Evolutionary conservation across 352 stramenopile genomes (phyloP), one percentile per base, ranked within the genome.

Genomic region (Halophytophthora polymorphica): DNA sequence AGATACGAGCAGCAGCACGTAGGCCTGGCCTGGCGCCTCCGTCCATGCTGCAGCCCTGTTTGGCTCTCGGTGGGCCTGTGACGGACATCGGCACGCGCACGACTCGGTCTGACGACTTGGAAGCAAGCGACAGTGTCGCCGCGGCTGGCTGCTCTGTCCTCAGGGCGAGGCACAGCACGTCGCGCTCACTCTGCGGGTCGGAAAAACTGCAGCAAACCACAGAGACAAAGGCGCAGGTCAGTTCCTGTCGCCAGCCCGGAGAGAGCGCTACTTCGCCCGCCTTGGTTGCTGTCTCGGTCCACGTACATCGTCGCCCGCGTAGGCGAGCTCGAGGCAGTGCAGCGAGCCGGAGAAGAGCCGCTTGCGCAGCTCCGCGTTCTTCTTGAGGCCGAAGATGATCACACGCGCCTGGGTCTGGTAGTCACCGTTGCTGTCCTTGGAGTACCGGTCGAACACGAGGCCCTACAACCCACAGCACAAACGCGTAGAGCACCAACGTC

Each of bases 351-450:
- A 76, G 45, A 86, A 73, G 22, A 93, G 72, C 19, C 82, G 76
- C 29, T 88, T 69, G 18, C 72, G 74, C 50, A 88, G 73, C 21
- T 64, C 57, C 22, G 63, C 58, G 64, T 91, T 88, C 29, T 77
- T 69, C 56, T 87, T 84, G 19, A 93, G 58, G 6, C 78, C 79
- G 63, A 93, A 91, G 33, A 81, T 89, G 57, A 93, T 81, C 49
- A 81, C 79, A 12, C 83, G 80, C 25, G 83, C 74, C 60, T 88
- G 84, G 38, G 66, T 61, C 40, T 72, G 72, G 68, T 93, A 93
- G 45, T 91, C 78, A 12, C 77, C 77, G 39, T 76, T 83, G 57
- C 65, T 90, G 36, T 93, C 75, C 45, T 85, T 89, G 37, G 29
- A 34, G 60, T 88, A 91, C 11, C 83, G 80, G 48, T 91, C 83